Evolutionary conservation across 768 basidiomycete genomes (phyloP), one percentile per base, ranked within the genome.

Genomic region (Podaxis sp.): DNA sequence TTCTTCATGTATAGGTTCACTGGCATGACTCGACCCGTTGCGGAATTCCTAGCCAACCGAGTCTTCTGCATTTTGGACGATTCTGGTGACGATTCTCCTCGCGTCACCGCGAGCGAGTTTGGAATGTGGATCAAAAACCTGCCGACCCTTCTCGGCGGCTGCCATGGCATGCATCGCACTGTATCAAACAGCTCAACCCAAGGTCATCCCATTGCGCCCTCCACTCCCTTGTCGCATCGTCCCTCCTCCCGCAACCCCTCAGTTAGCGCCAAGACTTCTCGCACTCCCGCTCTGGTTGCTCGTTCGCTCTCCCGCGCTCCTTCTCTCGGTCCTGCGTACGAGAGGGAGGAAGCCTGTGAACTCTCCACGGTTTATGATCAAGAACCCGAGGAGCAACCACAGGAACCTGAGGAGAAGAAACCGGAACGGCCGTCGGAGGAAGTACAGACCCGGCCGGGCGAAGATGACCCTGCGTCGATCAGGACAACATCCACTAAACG

Each of bases 1-100:
- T 99, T 98, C 77, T 91, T 99, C 76, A 85, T 95, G 80, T 80
- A 85, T 63, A 87, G 95, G 61, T 99, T 98, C 77, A 82, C 90
- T 22, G 96, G 93, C 63, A 94, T 94, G 92, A 93, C 92, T 19
- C 76, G 79, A 33, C 77, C 89, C 58, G 95, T 98, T 42, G 96
- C 96, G 2, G 88, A 92, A 28, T 93, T 93, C 74, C 84, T 99
- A 55, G 88, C 93, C 59, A 82, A 84, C 64, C 84, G 84, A 61
- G 90, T 99, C 26, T 96, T 99, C 73, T 92, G 88, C 73, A 79
- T 93, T 66, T 84, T 92, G 42, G 81, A 86, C 36, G 82, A 87
- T 67, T 81, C 87, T 17, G 76, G 82, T 39, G 84, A 87, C 66
- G 91, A 89, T 67, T 81, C 83, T 3, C 75, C 76, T 63, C 87